These are phyloP conservation scores for Saccharomycopsis fibuligera DNA, from an alignment of 805 yeast genomes.

Conservation along the genomic window DNA sequence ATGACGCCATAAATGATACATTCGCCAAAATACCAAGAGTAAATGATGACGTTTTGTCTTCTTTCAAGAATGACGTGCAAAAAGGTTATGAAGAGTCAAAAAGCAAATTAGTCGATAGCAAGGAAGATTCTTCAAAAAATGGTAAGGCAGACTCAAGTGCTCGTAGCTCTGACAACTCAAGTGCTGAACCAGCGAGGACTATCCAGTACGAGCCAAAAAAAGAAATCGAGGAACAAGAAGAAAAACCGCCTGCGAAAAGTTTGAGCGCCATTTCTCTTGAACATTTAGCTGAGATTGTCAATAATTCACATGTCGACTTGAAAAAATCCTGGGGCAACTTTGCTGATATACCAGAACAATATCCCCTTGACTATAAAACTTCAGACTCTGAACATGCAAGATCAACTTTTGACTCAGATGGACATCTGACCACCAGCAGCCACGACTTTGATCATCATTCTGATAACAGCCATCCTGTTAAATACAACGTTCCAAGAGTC, in stretches of 20 bases:
- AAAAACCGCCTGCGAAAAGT: neutral
- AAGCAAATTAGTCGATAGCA: neutral
- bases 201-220: neutral
- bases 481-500: neutral
- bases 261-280: neutral
- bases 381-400: constrained; percentile 5
- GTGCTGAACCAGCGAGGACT: constrained; percentile 4
- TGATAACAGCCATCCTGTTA: too few species aligned
- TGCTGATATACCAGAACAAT: neutral
- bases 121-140: too few species aligned
- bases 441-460: constrained; percentile 1
- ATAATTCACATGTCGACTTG: neutral
- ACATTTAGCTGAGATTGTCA: neutral
- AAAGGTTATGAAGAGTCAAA: neutral
- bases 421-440: constrained; percentile 10
- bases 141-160: too few species aligned
- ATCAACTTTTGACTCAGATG: constrained; percentile 5
- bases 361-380: neutral
- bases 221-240: neutral
- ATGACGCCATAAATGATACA: constrained; percentile 2
- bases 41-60: neutral
- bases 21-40: neutral
- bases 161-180: neutral
- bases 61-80: neutral
- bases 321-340: neutral